Conservation (phyloP, 2,329 filamentous ascomycete species). For the Cladobotryum protrusum region DNA sequence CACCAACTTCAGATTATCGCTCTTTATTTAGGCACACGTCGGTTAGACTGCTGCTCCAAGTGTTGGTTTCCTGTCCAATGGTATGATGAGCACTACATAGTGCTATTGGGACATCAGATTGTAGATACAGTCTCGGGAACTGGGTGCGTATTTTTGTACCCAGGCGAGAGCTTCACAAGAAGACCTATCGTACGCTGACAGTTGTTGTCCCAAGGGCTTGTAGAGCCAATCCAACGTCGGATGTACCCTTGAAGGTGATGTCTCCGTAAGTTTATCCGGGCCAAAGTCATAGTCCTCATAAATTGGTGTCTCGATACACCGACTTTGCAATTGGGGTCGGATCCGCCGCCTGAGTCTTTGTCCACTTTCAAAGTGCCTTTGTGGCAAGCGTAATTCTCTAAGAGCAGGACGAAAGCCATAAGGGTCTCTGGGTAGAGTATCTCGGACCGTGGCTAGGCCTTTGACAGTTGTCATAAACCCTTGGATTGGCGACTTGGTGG, state of each 20-base stretch:
- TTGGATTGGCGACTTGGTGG: too few species aligned
- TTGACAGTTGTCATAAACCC: too few species aligned
- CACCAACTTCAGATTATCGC: too few species aligned
- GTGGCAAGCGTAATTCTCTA: constrained; percentile 46
- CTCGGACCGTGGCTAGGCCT: constrained; percentile 22
- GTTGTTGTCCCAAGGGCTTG: constrained; percentile 48
- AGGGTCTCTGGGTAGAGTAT: constrained; percentile 23
- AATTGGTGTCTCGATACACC: constrained; percentile 1
- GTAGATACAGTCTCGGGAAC: too few species aligned
- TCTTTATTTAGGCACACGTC: too few species aligned
- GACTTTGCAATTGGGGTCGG: constrained; percentile 37
- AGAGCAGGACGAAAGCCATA: constrained; percentile 41
- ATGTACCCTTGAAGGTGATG: constrained; percentile 35
- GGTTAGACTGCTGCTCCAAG: too few species aligned
- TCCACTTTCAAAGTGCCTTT: constrained; percentile 53
- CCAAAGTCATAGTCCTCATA: constrained; percentile 18
- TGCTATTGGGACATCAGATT: too few species aligned
- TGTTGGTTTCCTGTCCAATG: too few species aligned
- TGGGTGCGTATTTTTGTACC: constrained; percentile 85
- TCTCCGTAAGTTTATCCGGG: constrained; percentile 30
- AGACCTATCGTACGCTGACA: constrained; percentile 76
- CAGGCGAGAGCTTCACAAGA: constrained; percentile 68
- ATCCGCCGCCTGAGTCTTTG: constrained; percentile 46
- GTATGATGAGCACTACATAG: too few species aligned
- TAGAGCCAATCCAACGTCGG: constrained; percentile 56